Base-by-base conservation (phyloP, 1,284 basidiomycete genomes). In the Ustilago sp. region DNA sequence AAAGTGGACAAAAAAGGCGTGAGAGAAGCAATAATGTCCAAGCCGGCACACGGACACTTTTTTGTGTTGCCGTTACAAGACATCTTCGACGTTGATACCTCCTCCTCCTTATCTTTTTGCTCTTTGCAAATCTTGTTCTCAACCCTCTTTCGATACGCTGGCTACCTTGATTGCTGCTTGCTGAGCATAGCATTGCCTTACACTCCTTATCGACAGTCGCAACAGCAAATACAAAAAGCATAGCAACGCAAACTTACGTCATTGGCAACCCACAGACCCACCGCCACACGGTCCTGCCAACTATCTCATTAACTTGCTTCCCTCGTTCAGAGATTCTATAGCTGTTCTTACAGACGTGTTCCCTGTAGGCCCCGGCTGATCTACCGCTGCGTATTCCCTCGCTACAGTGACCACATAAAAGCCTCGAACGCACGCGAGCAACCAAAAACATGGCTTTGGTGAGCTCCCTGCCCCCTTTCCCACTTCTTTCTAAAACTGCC, bases 401-500 rank as follows among this genome's bases (percentile, higher is more conserved):
- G 15, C 11, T 9, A 12, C 50, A 34, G 9, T 48, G n/a, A 19
- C 28, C n/a, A 50, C 48, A 31, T 52, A 17, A 70, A 47, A 55
- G 55, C 39, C 47, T 58, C 63, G 56, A n/a, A 59, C 36, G 53
- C 28, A 47, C 32, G 50, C 38, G 12, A 47, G 54, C 61, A 54
- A 8, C 17, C 43, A 32, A 51, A 54, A 62, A 12, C 36, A 76
- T 76, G 74, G 74, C 74, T 59, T 50, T 76, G 68, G 74, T 76
- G 23, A 34, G 17, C 2, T 55, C 17, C 52, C 62, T 68, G 47
- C 63, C 52, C 38, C 43, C 38, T 48, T 17, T 17, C 17, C 12
- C 41, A 13, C 15, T 15, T 12, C 31, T 36, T 13, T n/a, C 7
- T 34, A 6, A 3, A 2, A 28, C 23, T 28, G 23, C 23, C 23